Base-by-base conservation (phyloP, 2,329 filamentous ascomycete genomes). In the Aspergillus sergii region DNA sequence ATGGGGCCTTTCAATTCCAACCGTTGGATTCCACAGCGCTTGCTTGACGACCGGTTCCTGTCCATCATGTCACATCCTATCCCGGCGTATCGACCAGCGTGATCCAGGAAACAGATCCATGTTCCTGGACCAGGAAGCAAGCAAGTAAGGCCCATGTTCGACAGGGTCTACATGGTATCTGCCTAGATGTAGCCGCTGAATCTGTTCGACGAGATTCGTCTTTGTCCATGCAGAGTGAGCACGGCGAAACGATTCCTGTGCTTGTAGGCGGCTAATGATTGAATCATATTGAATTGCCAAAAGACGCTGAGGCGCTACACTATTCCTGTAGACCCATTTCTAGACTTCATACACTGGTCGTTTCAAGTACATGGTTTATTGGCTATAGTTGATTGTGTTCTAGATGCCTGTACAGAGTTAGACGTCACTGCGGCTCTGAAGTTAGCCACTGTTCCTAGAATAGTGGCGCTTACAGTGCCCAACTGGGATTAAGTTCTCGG, bases 401-500 rank as follows among this genome's bases (percentile, higher is more conserved):
- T 39, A 39, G 51, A 39, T 55, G 8, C 16, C 30, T 19, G n/a
- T 39, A 26, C 4, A 41, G n/a, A 12, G 19, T 23, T 19, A n/a
- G 16, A 3, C 14, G 12, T 32, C 46, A 19, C 9, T 8, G 28
- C 51, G 51, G 51, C 51, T 55, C 21, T 51, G n/a, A 14, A 11
- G 19, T n/a, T 45, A 43, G 7, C 39, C 30, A 19, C 36, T 53
- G 46, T 45, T 58, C 62, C 39, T 19, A 61, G 50, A 59, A 64
- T 64, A 61, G 48, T 48, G n/a, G 51, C 51, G 32, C 30, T 28
- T 55, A 39, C 32, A 55, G 6, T 36, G 32, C 51, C 51, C 36
- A 51, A 53, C 30, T 32, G 6, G 21, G 30, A 39, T 6, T 28
- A 50, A 28, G 36, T 26, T 36, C 39, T 21, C 14, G 32, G 14